A percentile compares a stretch with the other conserved stretches of the same genome.
phyloP scores from a whole-genome alignment of 352 stramenopile genomes.

The Pythium apleroticum region DNA sequence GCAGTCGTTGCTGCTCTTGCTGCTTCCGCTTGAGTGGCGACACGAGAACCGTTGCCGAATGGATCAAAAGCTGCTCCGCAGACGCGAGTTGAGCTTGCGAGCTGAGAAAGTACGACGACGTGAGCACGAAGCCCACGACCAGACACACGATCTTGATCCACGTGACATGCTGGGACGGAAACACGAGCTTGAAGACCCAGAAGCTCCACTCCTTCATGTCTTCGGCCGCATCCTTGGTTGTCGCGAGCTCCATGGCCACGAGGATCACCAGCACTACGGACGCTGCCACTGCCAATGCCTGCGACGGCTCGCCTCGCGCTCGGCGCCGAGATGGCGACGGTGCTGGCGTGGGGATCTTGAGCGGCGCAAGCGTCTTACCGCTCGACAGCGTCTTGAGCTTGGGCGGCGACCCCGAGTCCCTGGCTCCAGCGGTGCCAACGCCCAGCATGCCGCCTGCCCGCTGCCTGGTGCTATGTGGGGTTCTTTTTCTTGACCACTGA shows the following conservation, averaged over 20 bases:
- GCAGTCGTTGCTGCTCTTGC: neutral
- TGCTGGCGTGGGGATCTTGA: neutral
- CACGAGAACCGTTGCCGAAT: constrained; percentile 23
- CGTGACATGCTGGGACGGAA: constrained; percentile 50
- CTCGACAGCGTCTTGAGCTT: neutral
- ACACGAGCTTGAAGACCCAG: constrained; percentile 37
- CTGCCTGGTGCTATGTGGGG: neutral
- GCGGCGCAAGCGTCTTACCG: neutral
- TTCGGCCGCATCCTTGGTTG: constrained; percentile 3
- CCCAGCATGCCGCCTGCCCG: neutral
- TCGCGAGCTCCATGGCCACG: constrained; percentile 18
- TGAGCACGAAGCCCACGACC: constrained; percentile 35
- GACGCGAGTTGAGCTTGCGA: constrained; percentile 26
- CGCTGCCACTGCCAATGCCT: constrained; percentile 15
- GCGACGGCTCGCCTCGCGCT: neutral
- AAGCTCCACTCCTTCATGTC: constrained; percentile 26
- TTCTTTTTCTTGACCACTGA: constrained; percentile 8
- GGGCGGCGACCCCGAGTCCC: neutral
- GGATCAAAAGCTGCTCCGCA: constrained; percentile 23
- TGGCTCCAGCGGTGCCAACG: neutral
- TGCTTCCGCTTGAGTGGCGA: constrained; percentile 16
- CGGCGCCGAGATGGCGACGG: neutral
- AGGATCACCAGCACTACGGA: constrained; percentile 25
- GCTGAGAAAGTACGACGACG: constrained; percentile 41
- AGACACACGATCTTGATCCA: constrained; percentile 43